Percentiles rank a stretch among this genome's conserved stretches.
Conservation (phyloP, 148 eudicot species). For the Chenopodium suecicum region DNA sequence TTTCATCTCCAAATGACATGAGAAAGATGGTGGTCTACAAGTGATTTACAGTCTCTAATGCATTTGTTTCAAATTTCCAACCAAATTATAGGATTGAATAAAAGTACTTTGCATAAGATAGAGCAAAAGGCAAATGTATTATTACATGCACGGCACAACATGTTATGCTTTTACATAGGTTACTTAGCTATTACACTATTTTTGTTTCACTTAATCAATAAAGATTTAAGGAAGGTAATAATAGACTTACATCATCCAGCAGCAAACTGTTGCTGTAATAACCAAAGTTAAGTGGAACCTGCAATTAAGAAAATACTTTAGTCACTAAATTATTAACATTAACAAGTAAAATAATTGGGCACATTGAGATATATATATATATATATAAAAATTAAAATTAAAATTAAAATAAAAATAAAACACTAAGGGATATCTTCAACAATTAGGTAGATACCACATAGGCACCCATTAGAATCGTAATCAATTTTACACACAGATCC, state of each 20-base stretch:
- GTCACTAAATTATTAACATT: not conserved
- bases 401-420: too few relatives aligned
- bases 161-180: not conserved
- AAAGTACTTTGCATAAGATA: not conserved
- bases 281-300: conserved; percentile 86
- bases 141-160: not conserved
- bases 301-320: conserved; percentile 29
- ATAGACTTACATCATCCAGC: conserved; percentile 96
- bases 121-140: not conserved
- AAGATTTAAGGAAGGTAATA: not conserved
- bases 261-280: conserved; percentile 85
- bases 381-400: too few relatives aligned
- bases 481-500: not conserved
- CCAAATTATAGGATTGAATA: not conserved
- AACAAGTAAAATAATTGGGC: not conserved
- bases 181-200: not conserved
- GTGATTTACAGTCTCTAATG: too few relatives aligned
- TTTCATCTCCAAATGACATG: not conserved
- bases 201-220: not conserved
- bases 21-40: not conserved
- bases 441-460: not conserved
- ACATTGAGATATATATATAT: too few relatives aligned
- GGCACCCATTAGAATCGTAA: not conserved
- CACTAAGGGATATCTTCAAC: not conserved
- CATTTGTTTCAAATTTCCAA: too few relatives aligned